phyloP scores from a whole-genome alignment of 345 rosid genomes.

The Citrus medica region DNA sequence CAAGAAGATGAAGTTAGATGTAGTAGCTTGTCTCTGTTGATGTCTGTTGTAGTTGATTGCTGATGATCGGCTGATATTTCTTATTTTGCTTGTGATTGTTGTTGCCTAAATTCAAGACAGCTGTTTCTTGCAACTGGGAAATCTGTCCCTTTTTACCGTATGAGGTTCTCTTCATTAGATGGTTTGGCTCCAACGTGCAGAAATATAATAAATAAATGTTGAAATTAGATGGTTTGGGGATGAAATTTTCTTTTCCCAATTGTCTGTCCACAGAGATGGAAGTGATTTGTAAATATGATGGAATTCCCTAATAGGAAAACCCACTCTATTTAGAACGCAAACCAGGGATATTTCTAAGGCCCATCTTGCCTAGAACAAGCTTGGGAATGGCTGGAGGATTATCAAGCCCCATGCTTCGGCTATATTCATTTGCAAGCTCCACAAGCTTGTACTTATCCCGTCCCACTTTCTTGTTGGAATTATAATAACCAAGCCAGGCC shows the following conservation, averaged over 20 bases:
- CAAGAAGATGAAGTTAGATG: neutral
- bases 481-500: slow-evolving; percentile 97
- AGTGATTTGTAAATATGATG: neutral
- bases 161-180: no score
- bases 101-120: neutral
- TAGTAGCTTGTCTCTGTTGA: neutral
- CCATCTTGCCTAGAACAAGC: slow-evolving; percentile 75
- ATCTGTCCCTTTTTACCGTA: no score
- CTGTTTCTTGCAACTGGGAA: neutral
- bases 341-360: slow-evolving; percentile 85
- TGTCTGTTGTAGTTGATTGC: neutral
- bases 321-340: slow-evolving; percentile 61
- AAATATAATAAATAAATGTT: no score
- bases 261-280: neutral
- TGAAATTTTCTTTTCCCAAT: neutral
- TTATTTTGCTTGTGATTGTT: neutral
- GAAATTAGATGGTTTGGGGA: neutral
- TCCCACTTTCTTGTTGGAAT: slow-evolving; percentile 68
- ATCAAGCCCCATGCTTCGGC: slow-evolving; percentile 86
- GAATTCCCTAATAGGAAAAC: neutral
- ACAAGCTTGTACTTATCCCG: slow-evolving; percentile 68
- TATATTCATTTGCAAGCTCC: slow-evolving; percentile 89
- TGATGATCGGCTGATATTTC: neutral
- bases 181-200: no score
- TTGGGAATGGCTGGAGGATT: slow-evolving; percentile 80